Percentiles rank a stretch among this genome's conserved stretches.
Evolutionary conservation across 2,329 filamentous ascomycete genomes (phyloP).

Genomic region (Massarina eburnea): DNA sequence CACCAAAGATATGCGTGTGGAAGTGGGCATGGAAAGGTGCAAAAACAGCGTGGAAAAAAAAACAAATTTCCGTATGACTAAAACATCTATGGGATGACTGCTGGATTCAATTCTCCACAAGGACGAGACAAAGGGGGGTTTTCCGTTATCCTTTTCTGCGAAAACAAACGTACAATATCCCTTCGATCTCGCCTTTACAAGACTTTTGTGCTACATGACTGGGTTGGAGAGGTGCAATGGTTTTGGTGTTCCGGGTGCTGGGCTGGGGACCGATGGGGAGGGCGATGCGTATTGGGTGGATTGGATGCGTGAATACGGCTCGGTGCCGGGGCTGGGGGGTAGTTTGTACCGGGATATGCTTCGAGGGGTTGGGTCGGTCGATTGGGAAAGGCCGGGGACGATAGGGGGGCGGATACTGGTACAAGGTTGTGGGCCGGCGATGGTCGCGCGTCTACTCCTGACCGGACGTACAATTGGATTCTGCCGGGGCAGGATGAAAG

Average conservation of each 20-base stretch:
- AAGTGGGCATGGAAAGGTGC: too few species aligned
- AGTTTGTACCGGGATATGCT: constrained; percentile 1
- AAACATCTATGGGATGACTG: too few species aligned
- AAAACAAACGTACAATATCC: too few species aligned
- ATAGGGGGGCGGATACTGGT: neutral
- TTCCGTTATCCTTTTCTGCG: neutral
- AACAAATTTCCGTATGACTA: too few species aligned
- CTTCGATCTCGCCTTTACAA: constrained; percentile 25
- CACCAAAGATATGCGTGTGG: too few species aligned
- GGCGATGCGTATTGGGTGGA: constrained; percentile 6
- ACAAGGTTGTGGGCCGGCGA: neutral
- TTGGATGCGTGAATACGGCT: constrained; percentile 8
- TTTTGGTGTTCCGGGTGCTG: constrained; percentile 22
- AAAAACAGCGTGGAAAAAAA: too few species aligned
- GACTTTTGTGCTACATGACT: constrained; percentile 38
- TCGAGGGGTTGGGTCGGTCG: neutral
- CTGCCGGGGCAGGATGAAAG: neutral
- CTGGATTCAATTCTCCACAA: neutral
- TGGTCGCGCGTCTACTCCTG: neutral
- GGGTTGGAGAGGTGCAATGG: constrained; percentile 30
- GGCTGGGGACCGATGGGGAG: constrained; percentile 14
- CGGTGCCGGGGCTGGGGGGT: constrained; percentile 10
- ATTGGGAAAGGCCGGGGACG: neutral
- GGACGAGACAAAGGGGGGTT: neutral
- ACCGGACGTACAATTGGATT: neutral